phyloP scores from a whole-genome alignment of 257 asterid genomes.

The Nicotiana sylvestris region DNA sequence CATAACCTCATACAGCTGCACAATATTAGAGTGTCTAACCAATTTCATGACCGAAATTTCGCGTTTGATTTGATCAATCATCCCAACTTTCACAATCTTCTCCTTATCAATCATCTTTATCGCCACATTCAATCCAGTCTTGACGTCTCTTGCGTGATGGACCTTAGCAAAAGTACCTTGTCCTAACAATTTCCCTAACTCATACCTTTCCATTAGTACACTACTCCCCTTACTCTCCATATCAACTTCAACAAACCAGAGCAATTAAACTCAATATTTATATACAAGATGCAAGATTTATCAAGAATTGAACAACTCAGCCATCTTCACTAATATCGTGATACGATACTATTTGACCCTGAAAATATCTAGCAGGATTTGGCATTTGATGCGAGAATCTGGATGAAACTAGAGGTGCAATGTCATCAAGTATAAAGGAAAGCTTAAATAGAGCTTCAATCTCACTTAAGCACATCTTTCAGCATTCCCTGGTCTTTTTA shows the following conservation, averaged over 20 bases:
- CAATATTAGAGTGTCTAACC: conserved; percentile 34
- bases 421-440: conserved; percentile 36
- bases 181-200: conserved; percentile 77
- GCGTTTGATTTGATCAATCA: conserved; percentile 43
- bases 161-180: conserved; percentile 92
- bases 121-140: conserved; percentile 53
- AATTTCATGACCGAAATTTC: conserved; percentile 45
- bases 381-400: conserved; percentile 15
- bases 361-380: neutral
- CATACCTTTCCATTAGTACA: conserved; percentile 56
- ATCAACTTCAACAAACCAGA: conserved; percentile 10
- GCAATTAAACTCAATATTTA: neutral
- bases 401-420: conserved; percentile 23
- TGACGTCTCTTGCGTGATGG: conserved; percentile 55
- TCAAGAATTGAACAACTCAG: conserved; percentile 27
- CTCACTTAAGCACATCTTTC: conserved; percentile 66
- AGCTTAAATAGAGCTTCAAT: conserved; percentile 38
- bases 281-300: neutral
- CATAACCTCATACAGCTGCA: conserved; percentile 42
- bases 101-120: conserved; percentile 63
- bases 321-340: conserved; percentile 59
- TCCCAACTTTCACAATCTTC: conserved; percentile 34
- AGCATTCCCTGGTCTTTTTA: conserved; percentile 64
- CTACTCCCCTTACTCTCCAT: conserved; percentile 52
- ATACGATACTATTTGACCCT: conserved; percentile 27